phyloP scores from a whole-genome alignment of 495 filamentous ascomycete species.

The Podospora bellae-mahoneyi region DNA sequence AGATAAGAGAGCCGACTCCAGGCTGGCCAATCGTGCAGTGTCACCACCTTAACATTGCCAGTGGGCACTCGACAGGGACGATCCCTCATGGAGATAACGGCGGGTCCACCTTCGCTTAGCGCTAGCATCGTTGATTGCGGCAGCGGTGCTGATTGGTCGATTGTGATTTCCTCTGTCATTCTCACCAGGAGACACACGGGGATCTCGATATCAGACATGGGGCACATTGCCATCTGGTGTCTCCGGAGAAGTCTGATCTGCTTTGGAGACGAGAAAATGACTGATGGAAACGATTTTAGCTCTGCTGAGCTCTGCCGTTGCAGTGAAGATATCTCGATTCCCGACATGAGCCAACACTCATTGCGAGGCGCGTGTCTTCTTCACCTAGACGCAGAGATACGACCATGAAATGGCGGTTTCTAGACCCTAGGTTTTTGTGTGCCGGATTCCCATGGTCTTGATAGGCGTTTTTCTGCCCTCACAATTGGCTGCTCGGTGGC shows the following conservation, averaged over 20 bases:
- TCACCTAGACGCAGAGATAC: too few species aligned
- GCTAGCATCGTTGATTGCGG: background rate
- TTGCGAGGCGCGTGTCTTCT: too few species aligned
- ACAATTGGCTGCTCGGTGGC: background rate
- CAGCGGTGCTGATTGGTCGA: background rate
- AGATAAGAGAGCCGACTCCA: background rate
- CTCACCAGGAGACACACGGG: background rate
- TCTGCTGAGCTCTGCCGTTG: background rate
- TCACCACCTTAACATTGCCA: background rate
- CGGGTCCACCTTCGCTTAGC: background rate
- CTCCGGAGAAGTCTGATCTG: background rate
- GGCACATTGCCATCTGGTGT: background rate
- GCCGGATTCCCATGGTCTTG: background rate
- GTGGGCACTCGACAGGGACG: background rate
- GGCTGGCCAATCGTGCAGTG: background rate
- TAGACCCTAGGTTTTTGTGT: background rate
- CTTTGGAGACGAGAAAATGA: constrained; percentile 1
- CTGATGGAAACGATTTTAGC: background rate
- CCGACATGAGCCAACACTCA: background rate
- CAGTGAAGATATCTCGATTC: background rate
- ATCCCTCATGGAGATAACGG: constrained; percentile 4
- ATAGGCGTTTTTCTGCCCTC: background rate
- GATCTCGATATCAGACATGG: background rate
- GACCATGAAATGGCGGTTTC: background rate
- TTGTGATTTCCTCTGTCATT: constrained; percentile 2